Evolutionary conservation across 352 stramenopile species (phyloP).

Genomic region (Thraustochytrium striatum): DNA sequence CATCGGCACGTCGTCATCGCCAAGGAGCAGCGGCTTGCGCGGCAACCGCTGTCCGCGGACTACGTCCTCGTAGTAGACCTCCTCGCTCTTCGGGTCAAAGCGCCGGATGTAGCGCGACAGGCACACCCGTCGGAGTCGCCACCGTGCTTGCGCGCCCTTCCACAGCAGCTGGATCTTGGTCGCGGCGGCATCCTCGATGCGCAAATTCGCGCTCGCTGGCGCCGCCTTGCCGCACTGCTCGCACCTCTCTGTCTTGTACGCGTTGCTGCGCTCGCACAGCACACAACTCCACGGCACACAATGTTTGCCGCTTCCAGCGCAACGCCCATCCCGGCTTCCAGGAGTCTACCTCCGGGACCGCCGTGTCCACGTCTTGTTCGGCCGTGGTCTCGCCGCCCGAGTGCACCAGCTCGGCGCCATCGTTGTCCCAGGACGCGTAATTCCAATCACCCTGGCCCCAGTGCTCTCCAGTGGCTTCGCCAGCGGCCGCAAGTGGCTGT

Average conservation of each 20-base stretch:
- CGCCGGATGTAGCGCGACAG: background rate
- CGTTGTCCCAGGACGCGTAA: background rate
- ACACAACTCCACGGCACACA: constrained; percentile 35
- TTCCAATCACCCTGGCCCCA: background rate
- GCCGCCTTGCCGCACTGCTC: constrained; percentile 25
- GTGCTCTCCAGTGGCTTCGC: background rate
- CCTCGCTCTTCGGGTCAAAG: background rate
- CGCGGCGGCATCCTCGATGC: constrained; percentile 26
- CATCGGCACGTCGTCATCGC: background rate
- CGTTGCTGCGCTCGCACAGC: constrained; percentile 24
- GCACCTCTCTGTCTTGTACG: constrained; percentile 2
- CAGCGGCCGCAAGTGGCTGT: background rate
- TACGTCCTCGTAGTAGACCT: constrained; percentile 2
- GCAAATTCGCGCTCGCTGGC: constrained; percentile 1
- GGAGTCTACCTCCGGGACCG: too few relatives aligned
- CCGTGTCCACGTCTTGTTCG: background rate
- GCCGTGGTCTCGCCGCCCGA: background rate
- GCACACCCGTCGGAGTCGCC: background rate
- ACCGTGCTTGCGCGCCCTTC: background rate
- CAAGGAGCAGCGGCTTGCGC: background rate
- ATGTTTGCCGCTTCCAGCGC: constrained; percentile 33
- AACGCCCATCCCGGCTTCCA: constrained; percentile 34
- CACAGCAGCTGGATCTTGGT: background rate
- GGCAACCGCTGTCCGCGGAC: background rate
- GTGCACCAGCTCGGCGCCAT: background rate